These are phyloP conservation scores for Apiospora hydei DNA, from an alignment of 2,329 filamentous ascomycete genomes.

Conservation along the genomic window DNA sequence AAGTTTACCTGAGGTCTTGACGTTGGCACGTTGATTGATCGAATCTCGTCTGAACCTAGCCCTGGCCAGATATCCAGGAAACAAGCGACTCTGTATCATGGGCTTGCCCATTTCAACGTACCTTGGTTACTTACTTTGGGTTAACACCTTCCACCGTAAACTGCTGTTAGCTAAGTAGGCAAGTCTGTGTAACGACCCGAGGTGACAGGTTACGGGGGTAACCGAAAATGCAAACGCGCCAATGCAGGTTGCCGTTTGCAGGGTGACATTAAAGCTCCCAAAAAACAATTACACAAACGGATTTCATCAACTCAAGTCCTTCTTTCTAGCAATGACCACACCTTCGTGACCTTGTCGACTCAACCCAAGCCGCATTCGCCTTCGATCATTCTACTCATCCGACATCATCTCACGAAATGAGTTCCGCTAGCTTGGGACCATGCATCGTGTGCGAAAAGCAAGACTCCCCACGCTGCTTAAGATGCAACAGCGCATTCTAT, in stretches of 20 bases:
- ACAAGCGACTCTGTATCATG: neutral
- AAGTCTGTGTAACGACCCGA: neutral
- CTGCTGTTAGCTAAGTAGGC: neutral
- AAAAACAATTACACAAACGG: too few relatives aligned
- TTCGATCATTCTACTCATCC: too few relatives aligned
- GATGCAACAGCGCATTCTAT: constrained; percentile 27
- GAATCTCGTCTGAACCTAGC: neutral
- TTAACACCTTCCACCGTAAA: too few relatives aligned
- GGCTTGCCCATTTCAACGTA: neutral
- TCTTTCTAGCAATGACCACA: too few relatives aligned
- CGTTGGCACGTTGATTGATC: neutral
- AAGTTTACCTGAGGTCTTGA: neutral
- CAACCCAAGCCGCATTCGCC: too few relatives aligned
- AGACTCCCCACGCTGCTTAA: constrained; percentile 23
- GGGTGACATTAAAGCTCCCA: too few relatives aligned
- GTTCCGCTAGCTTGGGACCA: too few relatives aligned
- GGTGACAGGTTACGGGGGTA: neutral
- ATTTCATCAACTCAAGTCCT: too few relatives aligned
- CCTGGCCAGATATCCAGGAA: neutral
- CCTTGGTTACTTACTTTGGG: neutral
- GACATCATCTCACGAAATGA: too few relatives aligned
- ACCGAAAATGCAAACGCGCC: neutral
- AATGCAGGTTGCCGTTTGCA: too few relatives aligned
- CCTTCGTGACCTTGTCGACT: too few relatives aligned
- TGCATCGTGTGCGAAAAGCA: constrained; percentile 28